These are phyloP conservation scores for Phaeosphaeriaceae sp. DNA, from an alignment of 2,329 filamentous ascomycete genomes.

Conservation along the genomic window DNA sequence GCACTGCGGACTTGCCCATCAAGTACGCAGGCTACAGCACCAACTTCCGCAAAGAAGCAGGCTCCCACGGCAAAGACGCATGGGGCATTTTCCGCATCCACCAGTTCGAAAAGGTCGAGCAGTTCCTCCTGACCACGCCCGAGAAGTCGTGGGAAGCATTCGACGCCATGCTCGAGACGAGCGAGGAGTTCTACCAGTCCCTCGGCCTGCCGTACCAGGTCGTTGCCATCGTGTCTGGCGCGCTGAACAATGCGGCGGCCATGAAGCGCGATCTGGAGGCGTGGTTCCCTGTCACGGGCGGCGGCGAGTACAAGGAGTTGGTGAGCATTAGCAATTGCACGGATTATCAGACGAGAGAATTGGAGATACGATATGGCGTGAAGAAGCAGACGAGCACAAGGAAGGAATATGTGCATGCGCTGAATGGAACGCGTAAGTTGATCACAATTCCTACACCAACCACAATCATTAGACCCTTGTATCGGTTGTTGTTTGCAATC, in stretches of 20 bases:
- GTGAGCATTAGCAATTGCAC: slow-evolving; percentile 98
- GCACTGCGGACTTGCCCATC: slow-evolving; percentile 83
- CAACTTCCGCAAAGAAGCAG: slow-evolving; percentile 95
- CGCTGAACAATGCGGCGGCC: slow-evolving; percentile 67
- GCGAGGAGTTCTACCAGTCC: slow-evolving; percentile 94
- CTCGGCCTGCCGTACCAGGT: slow-evolving; percentile 89
- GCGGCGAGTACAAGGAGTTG: slow-evolving; percentile 97
- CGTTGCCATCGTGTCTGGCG: slow-evolving; percentile 94
- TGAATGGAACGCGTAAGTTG: slow-evolving; percentile 73
- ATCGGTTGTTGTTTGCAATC: background rate
- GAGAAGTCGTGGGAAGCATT: slow-evolving; percentile 89
- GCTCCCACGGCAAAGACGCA: slow-evolving; percentile 87
- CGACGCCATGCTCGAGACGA: slow-evolving; percentile 88
- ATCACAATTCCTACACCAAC: background rate
- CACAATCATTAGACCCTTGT: too few species aligned
- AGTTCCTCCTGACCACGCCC: slow-evolving; percentile 68
- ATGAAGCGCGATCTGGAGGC: slow-evolving; percentile 98
- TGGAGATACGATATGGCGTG: slow-evolving; percentile 89
- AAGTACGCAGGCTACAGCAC: slow-evolving; percentile 90
- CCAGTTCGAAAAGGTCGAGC: slow-evolving; percentile 79
- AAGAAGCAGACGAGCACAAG: slow-evolving; percentile 77
- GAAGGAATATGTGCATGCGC: slow-evolving; percentile 93
- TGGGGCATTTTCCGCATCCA: slow-evolving; percentile 99
- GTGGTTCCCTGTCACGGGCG: slow-evolving; percentile 62
- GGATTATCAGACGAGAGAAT: slow-evolving; percentile 92